Evolutionary conservation across 2,329 filamentous ascomycete species (phyloP).

Genomic region (Phialophora expanda): DNA sequence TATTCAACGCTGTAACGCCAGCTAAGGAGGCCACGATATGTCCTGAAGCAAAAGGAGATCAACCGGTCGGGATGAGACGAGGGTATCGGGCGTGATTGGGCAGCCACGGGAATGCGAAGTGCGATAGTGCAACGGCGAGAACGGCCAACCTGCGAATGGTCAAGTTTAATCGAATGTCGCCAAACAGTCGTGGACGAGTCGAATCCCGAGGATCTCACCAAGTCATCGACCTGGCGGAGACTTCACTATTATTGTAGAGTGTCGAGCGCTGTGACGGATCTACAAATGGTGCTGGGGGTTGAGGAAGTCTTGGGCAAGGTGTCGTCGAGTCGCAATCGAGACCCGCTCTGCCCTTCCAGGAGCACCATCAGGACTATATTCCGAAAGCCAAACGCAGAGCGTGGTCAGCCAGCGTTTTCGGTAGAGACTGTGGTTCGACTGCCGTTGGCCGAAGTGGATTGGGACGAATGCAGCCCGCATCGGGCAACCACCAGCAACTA

Average conservation of each 20-base stretch:
- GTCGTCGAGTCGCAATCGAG: conserved; percentile 24
- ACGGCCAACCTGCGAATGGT: conserved; percentile 31
- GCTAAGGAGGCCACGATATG: conserved; percentile 22
- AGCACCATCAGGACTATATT: conserved; percentile 21
- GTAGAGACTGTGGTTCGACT: conserved; percentile 11
- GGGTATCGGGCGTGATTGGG: conserved; percentile 32
- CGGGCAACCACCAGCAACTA: conserved; percentile 15
- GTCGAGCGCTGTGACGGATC: conserved; percentile 20
- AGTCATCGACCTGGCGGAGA: conserved; percentile 16
- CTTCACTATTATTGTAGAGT: conserved; percentile 29
- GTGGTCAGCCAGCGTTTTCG: conserved; percentile 22
- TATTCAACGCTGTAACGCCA: conserved; percentile 12
- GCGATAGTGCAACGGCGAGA: conserved; percentile 35
- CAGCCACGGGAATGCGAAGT: conserved; percentile 15
- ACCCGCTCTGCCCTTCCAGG: conserved; percentile 18
- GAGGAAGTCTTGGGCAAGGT: conserved; percentile 20
- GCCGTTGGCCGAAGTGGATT: conserved; percentile 25
- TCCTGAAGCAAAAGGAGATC: conserved; percentile 29
- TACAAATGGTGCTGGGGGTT: conserved; percentile 20
- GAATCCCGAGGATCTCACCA: conserved; percentile 20
- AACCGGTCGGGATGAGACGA: conserved; percentile 19
- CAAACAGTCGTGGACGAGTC: conserved; percentile 20
- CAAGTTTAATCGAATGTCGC: conserved; percentile 23
- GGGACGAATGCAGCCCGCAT: conserved; percentile 14
- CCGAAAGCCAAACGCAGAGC: conserved; percentile 21